Base-by-base conservation (phyloP, 306 rosid species). In the Lupinus albus region DNA sequence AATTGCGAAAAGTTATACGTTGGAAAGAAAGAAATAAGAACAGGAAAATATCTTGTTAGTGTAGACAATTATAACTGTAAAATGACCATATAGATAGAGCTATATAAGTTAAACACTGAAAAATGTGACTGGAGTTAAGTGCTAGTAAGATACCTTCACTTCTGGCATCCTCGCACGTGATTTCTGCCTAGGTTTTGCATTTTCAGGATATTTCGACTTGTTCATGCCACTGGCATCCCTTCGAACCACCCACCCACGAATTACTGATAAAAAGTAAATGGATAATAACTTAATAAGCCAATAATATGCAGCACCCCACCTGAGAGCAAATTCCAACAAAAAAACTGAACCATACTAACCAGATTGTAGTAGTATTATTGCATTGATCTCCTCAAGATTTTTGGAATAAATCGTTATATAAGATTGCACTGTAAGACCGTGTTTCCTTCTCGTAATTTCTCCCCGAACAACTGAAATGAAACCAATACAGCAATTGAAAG, bases 231-330 rank as follows among this genome's bases (percentile, higher is more conserved):
- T 81, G 41, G 69, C 67, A 71, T 63, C 80, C 80, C 64, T 83
- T 48, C 91, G 85, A 76, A 70, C 88, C 72, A 83, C 72, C 76
- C 86, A 79, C 36, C 96, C 89, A 71, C 96, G 93, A 36, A 89
- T 80, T 54, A 73, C 92, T 87, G 75, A 70, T 41, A 14, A 55
- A 65, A 69, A 50, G 38, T 36, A 48, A 61, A 63, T 35, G 38
- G 51, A 75, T 46, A 77, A 63, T 25, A 25, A 25, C 30, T 25
- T 25, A 25, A 25, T 65, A 52, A 75, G 74, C 41, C 72, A 83
- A 69, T 67, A 38, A 63, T 12, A 66, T 48, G 59, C 72, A 80
- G 46, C 32, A 12, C 2, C 78, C 36, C 36, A n/a, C 35, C 54
- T 38, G 51, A 65, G 7, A 50, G 33, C 50, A 39, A 49, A 15